Percentiles rank a stretch among this genome's conserved stretches.
These are phyloP conservation scores for Hypsizygus marmoreus DNA, from an alignment of 768 basidiomycete species.

Conservation along the genomic window DNA sequence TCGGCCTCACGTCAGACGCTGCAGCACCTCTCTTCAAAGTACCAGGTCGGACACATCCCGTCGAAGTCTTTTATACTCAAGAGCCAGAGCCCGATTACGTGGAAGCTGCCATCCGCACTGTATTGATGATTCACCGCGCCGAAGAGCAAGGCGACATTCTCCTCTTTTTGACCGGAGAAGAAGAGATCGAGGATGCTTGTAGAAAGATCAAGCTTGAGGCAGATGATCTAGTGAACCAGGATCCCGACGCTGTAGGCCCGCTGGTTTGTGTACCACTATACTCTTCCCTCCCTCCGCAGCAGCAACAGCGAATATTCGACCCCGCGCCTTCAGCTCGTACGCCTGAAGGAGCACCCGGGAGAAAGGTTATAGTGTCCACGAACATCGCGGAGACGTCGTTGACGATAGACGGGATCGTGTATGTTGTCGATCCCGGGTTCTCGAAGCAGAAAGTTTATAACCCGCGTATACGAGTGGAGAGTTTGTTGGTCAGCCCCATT, in stretches of 20 bases:
- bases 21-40: slow-evolving; percentile 85
- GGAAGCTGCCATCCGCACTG: slow-evolving; percentile 94
- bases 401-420: slow-evolving; percentile 99
- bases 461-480: slow-evolving; percentile 94
- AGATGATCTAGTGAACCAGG: slow-evolving; percentile 75
- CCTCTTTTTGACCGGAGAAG: slow-evolving; percentile 96
- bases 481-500: slow-evolving; percentile 89
- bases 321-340: slow-evolving; percentile 67
- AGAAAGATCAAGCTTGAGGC: slow-evolving; percentile 90
- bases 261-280: slow-evolving; percentile 91
- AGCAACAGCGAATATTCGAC: slow-evolving; percentile 97
- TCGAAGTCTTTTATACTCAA: slow-evolving; percentile 93
- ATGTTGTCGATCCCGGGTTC: slow-evolving; percentile 97
- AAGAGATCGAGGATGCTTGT: slow-evolving; percentile 97
- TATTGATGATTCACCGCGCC: slow-evolving; percentile 95
- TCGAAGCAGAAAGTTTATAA: slow-evolving; percentile 99
- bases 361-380: slow-evolving; percentile 94
- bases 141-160: slow-evolving; percentile 93
- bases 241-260: slow-evolving; percentile 79
- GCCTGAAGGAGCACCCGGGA: slow-evolving; percentile 75
- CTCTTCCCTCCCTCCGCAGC: slow-evolving; percentile 90
- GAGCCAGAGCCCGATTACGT: slow-evolving; percentile 95
- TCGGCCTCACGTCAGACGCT: slow-evolving; percentile 49
- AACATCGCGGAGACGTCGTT: slow-evolving; percentile 98
- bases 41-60: slow-evolving; percentile 91